Evolutionary conservation across 331 rosid genomes (phyloP).

Genomic region (Prunus yedoensis): DNA sequence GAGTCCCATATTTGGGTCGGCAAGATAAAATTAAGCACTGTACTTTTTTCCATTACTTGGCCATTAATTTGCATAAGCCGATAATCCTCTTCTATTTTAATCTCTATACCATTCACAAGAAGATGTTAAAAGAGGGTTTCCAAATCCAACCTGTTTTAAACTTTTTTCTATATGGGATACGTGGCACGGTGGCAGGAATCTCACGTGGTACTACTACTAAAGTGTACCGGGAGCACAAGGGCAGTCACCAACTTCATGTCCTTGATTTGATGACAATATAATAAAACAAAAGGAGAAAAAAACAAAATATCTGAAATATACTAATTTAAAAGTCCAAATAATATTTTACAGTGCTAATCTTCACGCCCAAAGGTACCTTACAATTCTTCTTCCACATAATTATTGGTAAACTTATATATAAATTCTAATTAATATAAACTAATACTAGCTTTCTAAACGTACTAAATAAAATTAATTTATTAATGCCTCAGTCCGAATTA

Average conservation of each 20-base stretch:
- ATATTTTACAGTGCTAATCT: no score
- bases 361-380: no score
- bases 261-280: neutral
- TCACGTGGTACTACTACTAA: neutral
- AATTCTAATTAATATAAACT: neutral
- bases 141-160: neutral
- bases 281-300: no score
- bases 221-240: neutral
- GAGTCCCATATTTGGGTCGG: neutral
- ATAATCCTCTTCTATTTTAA: neutral
- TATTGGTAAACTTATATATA: no score
- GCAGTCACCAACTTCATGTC: neutral
- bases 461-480: neutral
- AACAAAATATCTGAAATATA: no score
- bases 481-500: neutral
- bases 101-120: neutral
- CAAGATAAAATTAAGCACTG: neutral
- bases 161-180: neutral
- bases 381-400: no score
- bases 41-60: neutral
- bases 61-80: neutral
- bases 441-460: neutral
- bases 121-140: neutral
- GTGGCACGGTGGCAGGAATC: neutral
- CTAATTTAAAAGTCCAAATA: no score